These are phyloP conservation scores for Yarrowia hollandica DNA, from an alignment of 805 yeast genomes.

Conservation along the genomic window DNA sequence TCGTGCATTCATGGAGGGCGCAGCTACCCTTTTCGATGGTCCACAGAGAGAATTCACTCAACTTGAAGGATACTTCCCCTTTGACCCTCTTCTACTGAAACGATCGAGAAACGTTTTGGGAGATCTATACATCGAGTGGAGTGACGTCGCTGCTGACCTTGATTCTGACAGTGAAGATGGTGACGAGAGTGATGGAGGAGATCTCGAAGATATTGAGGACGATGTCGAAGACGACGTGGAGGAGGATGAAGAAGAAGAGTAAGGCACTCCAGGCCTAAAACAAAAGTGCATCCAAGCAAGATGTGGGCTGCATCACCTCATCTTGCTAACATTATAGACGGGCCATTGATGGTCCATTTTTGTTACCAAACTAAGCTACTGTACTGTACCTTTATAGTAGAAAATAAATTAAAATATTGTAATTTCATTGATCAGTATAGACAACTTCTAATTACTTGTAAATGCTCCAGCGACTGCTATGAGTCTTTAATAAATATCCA, in stretches of 20 bases:
- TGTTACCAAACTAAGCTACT: too few species aligned
- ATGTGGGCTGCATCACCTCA: too few species aligned
- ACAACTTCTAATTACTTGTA: too few species aligned
- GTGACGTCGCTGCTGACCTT: conserved; percentile 62
- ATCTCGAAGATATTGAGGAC: conserved; percentile 39
- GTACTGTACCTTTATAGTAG: too few species aligned
- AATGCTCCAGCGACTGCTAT: too few species aligned
- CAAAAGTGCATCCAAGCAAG: conserved; percentile 13
- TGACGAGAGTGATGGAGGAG: conserved; percentile 41
- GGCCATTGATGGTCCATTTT: too few species aligned
- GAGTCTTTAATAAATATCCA: too few species aligned
- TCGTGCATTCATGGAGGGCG: conserved; percentile 37
- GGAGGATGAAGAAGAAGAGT: conserved; percentile 14
- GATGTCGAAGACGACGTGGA: conserved; percentile 30
- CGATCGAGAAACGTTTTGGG: conserved; percentile 56
- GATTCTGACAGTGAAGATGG: conserved; percentile 49
- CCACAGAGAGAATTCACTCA: conserved; percentile 77
- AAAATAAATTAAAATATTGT: too few species aligned
- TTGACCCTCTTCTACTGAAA: conserved; percentile 83
- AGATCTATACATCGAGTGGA: conserved; percentile 77
- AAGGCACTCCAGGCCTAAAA: not conserved
- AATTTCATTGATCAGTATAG: too few species aligned
- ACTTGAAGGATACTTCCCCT: conserved; percentile 93
- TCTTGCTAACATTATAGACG: too few species aligned
- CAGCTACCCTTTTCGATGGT: conserved; percentile 41